A percentile compares a stretch with the other conserved stretches of the same genome.
Evolutionary conservation across 1,284 basidiomycete genomes (phyloP).

Genomic region (Psilocybe mexicana): DNA sequence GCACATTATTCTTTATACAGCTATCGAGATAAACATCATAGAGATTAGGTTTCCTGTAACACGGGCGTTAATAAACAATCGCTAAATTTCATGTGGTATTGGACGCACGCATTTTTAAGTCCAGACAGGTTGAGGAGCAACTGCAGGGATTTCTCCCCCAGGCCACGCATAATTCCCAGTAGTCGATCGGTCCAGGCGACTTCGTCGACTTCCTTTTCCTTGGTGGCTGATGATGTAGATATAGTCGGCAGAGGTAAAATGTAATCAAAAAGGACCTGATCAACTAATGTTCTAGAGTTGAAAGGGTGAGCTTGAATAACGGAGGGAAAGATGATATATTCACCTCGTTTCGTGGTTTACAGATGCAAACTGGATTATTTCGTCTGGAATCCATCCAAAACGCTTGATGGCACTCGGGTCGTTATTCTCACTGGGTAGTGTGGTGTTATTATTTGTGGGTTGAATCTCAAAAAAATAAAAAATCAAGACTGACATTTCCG

Average conservation of each 20-base stretch:
- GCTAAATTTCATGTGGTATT: not conserved
- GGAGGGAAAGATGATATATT: slow-evolving; percentile 17
- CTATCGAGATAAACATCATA: slow-evolving; percentile 67
- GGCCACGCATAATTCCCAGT: slow-evolving; percentile 69
- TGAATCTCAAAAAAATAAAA: not conserved
- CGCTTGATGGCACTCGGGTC: slow-evolving; percentile 74
- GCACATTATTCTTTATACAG: slow-evolving; percentile 81
- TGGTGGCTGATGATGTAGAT: slow-evolving; percentile 42
- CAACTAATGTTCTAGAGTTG: slow-evolving; percentile 50
- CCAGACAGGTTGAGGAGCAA: slow-evolving; percentile 64
- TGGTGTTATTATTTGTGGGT: too few relatives aligned
- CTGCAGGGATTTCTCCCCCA: slow-evolving; percentile 64
- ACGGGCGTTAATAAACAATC: not conserved
- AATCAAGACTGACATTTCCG: slow-evolving; percentile 74
- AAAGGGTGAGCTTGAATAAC: not conserved
- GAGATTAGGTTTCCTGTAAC: slow-evolving; percentile 57
- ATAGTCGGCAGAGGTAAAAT: slow-evolving; percentile 77
- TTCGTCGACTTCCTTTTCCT: slow-evolving; percentile 69
- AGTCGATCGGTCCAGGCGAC: slow-evolving; percentile 85
- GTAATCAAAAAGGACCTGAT: slow-evolving; percentile 69
- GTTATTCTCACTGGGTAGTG: slow-evolving; percentile 67
- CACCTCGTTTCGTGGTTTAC: slow-evolving; percentile 60
- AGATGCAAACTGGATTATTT: slow-evolving; percentile 59
- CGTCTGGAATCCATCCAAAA: slow-evolving; percentile 93
- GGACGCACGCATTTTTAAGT: slow-evolving; percentile 57